Percentiles rank a stretch among this genome's conserved stretches.
Evolutionary conservation across 2,329 filamentous ascomycete species (phyloP).

Genomic region (Simplicillium aogashimaense): DNA sequence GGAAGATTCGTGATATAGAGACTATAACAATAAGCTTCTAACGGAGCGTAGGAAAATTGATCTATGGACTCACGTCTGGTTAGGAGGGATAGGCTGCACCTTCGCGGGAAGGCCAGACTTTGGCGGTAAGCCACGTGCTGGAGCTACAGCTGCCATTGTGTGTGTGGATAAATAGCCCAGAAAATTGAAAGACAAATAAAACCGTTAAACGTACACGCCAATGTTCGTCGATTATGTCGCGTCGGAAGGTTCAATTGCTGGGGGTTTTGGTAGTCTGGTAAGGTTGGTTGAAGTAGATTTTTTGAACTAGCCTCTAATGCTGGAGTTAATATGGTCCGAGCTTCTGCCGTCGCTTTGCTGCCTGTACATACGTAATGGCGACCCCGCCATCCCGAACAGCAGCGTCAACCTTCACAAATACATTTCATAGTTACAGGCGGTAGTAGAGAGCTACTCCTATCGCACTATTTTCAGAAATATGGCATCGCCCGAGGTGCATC

Average conservation of each 20-base stretch:
- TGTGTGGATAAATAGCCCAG: conserved; percentile 17
- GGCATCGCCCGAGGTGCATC: conserved; percentile 83
- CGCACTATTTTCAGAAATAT: conserved; percentile 41
- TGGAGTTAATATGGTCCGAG: not conserved
- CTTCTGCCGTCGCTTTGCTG: not conserved
- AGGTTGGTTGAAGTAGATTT: not conserved
- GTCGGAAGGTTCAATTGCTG: too few species aligned
- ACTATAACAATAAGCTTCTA: conserved; percentile 29
- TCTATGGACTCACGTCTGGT: conserved; percentile 57
- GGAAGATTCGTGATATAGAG: conserved; percentile 82
- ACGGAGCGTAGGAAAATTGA: not conserved
- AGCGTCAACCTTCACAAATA: not conserved
- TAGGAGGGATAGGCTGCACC: conserved; percentile 52
- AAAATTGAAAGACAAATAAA: too few species aligned
- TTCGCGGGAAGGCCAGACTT: conserved; percentile 35
- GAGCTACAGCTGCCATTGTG: conserved; percentile 21
- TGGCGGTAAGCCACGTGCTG: conserved; percentile 24
- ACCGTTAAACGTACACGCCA: not conserved
- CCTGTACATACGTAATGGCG: conserved; percentile 1
- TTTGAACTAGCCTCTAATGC: not conserved
- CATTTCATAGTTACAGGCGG: conserved; percentile 30
- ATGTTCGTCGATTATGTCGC: too few species aligned
- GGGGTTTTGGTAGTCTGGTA: too few species aligned
- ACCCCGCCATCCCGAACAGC: not conserved
- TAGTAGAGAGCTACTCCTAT: conserved; percentile 87